Percentiles rank a stretch among this genome's conserved stretches.
phyloP scores from a whole-genome alignment of 2,329 filamentous ascomycete genomes.

The Aspergillus tubingensis region DNA sequence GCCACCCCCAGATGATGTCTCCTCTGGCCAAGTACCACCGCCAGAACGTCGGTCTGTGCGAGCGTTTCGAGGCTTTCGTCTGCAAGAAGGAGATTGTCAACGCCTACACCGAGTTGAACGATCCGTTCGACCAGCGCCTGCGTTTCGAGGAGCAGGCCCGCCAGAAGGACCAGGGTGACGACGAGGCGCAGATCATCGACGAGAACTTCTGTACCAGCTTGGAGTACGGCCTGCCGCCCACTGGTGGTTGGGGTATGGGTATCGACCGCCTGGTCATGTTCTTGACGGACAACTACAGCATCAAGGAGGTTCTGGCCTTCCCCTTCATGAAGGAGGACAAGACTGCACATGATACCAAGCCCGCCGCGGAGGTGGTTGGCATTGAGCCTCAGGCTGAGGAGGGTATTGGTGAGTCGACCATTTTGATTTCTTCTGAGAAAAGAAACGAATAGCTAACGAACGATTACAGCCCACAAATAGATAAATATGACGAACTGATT shows the following conservation, averaged over 20 bases:
- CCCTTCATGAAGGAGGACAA: conserved; percentile 95
- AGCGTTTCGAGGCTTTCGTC: conserved; percentile 97
- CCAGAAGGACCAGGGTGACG: conserved; percentile 95
- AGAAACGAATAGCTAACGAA: conserved; percentile 21
- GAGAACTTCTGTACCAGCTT: conserved; percentile 91
- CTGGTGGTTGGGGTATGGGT: conserved; percentile 94
- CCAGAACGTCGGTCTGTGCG: conserved; percentile 76
- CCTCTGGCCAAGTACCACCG: conserved; percentile 96
- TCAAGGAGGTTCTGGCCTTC: conserved; percentile 95
- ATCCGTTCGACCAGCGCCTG: conserved; percentile 89
- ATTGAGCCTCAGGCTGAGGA: conserved; percentile 62
- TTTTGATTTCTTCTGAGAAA: background rate
- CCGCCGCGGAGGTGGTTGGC: conserved; percentile 64
- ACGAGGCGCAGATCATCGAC: conserved; percentile 93
- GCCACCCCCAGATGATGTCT: conserved; percentile 87
- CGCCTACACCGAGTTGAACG: conserved; percentile 96
- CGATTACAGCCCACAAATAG: conserved; percentile 39
- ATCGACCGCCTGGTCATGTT: conserved; percentile 95
- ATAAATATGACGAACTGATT: conserved; percentile 24
- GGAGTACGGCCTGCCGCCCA: conserved; percentile 89
- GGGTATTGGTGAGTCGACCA: conserved; percentile 53
- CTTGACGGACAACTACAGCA: conserved; percentile 91
- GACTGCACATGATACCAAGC: conserved; percentile 47
- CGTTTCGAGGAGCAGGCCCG: conserved; percentile 92
- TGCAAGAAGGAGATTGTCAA: conserved; percentile 97